Conservation (phyloP, 2,329 filamentous ascomycete genomes). For the Neonectria magnoliae region DNA sequence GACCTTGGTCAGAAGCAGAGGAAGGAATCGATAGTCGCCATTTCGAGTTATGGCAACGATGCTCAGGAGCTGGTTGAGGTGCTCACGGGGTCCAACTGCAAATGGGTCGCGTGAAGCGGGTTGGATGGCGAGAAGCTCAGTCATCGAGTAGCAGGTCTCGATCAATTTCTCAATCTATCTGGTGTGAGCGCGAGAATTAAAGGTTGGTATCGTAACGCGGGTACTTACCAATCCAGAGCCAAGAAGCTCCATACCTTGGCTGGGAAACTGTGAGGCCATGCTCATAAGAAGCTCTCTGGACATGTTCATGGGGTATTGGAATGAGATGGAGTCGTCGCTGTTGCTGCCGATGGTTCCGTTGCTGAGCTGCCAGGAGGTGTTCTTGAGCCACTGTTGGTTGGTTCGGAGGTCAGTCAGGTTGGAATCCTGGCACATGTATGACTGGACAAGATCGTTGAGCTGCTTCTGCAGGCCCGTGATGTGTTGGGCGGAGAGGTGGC, state of each 20-base stretch:
- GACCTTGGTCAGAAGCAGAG: slow-evolving; percentile 79
- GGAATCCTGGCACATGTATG: slow-evolving; percentile 63
- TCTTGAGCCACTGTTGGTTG: slow-evolving; percentile 74
- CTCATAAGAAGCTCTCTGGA: slow-evolving; percentile 69
- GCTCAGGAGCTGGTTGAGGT: slow-evolving; percentile 75
- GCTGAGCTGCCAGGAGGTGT: slow-evolving; percentile 70
- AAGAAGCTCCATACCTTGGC: slow-evolving; percentile 77
- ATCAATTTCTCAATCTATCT: slow-evolving; percentile 80
- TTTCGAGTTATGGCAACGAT: slow-evolving; percentile 77
- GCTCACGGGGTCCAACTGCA: slow-evolving; percentile 74
- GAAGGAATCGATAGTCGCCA: slow-evolving; percentile 80
- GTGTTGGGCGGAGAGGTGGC: slow-evolving; percentile 66
- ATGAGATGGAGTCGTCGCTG: slow-evolving; percentile 66
- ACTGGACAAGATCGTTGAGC: slow-evolving; percentile 64
- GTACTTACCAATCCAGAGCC: slow-evolving; percentile 75
- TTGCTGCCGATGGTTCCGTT: slow-evolving; percentile 59
- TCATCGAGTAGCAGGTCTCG: slow-evolving; percentile 77
- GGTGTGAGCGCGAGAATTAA: slow-evolving; percentile 18
- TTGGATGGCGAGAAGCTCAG: slow-evolving; percentile 76
- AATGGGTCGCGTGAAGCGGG: slow-evolving; percentile 70
- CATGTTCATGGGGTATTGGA: slow-evolving; percentile 71
- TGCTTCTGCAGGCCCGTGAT: slow-evolving; percentile 70
- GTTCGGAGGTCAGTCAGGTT: slow-evolving; percentile 65
- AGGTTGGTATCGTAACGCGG: too few relatives aligned
- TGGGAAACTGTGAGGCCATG: slow-evolving; percentile 77